phyloP scores from a whole-genome alignment of 805 yeast species.

The Teunomyces lycoperdinae region DNA sequence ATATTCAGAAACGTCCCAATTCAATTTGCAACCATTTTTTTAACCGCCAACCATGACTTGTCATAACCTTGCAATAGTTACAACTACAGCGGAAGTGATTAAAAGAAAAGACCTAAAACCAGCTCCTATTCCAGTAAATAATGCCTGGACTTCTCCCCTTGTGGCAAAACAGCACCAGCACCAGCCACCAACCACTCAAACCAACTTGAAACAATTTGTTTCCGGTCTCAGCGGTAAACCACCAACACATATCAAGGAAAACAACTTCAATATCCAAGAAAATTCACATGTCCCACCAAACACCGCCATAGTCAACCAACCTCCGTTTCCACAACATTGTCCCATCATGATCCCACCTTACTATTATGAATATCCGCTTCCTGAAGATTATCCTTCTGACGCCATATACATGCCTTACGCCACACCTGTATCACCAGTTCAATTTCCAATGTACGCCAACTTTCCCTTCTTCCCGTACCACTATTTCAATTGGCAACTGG shows the following conservation, averaged over 20 bases:
- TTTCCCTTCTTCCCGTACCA: neutral
- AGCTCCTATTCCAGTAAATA: constrained; percentile 8
- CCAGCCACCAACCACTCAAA: neutral
- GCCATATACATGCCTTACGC: neutral
- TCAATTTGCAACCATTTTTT: neutral
- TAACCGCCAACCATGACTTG: neutral
- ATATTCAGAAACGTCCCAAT: neutral
- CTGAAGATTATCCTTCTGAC: neutral
- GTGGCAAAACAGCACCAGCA: neutral
- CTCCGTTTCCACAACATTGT: neutral
- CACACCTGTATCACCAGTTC: neutral
- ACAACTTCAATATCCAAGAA: neutral
- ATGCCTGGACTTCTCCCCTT: constrained; percentile 6
- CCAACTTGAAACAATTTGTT: neutral
- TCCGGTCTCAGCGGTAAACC: neutral
- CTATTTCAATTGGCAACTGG: neutral
- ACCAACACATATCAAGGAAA: neutral
- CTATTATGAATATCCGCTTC: neutral
- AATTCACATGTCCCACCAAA: too few relatives aligned
- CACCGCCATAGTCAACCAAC: neutral
- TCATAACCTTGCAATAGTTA: neutral
- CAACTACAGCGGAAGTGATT: neutral
- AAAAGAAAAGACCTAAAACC: constrained; percentile 1
- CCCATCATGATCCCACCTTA: neutral
- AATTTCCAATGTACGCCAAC: constrained; percentile 2